Base-by-base conservation (phyloP, 2,329 filamentous ascomycete species). In the Trichoderma semiorbis region DNA sequence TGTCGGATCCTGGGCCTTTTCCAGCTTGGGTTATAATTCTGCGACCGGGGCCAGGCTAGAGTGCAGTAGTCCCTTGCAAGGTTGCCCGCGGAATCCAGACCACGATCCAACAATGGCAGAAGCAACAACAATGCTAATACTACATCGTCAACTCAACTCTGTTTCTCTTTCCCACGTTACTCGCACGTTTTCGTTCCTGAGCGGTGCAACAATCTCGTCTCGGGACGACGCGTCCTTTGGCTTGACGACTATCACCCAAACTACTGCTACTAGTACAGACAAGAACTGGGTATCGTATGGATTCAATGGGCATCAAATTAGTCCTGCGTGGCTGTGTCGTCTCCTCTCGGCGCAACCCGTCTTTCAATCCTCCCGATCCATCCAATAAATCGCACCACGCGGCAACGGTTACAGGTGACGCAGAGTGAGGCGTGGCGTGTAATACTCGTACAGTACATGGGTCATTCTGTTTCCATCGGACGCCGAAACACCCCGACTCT, bases 251-350 rank as follows among this genome's bases (percentile, higher is more conserved):
- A 32, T 28, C 11, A 11, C 16, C 21, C 8, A 21, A 7, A 21
- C 43, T 11, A 47, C 36, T 39, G 36, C 14, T 43, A 18, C 39
- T 43, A 43, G 39, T n/a, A 43, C 39, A 8, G 16, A 43, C 39
- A 43, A 18, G 18, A 16, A 43, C 39, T n/a, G 39, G 39, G 39
- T 43, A 43, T 43, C 16, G 39, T 43, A 43, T 43, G 39, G 39
- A 43, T 43, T 43, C 7, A 43, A n/a, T 43, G 39, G 39, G 18
- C 39, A 43, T 57, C 24, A 32, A 60, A 53, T 55, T 67, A 67
- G 50, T 30, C 21, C 26, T 57, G 18, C 50, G 64, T 67, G 64
- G 64, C 64, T 67, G 64, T 67, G 64, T 28, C n/a, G 47, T 65
- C 62, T 36, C 30, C 61, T 18, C n/a, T 64, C 50, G 64, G 50